These are phyloP conservation scores for Straminergon stramineum DNA, from an alignment of 225 moss, liverwort and hornwort species.

Conservation along the genomic window DNA sequence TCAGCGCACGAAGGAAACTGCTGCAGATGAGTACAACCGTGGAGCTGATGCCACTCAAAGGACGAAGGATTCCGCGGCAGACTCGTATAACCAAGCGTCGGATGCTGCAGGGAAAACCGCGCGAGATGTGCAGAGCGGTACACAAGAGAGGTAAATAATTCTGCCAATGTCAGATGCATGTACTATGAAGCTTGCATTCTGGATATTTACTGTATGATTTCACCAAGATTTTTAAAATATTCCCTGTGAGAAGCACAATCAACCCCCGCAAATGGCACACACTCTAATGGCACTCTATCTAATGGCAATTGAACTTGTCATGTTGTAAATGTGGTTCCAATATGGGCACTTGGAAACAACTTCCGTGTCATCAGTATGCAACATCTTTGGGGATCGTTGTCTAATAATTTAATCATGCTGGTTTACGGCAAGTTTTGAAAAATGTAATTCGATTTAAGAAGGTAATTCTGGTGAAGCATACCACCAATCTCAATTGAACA, in stretches of 20 bases:
- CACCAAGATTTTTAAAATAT: background rate
- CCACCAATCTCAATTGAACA: background rate
- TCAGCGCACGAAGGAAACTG: constrained; percentile 9
- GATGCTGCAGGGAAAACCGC: background rate
- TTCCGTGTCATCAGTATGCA: background rate
- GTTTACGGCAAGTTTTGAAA: background rate
- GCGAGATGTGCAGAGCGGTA: background rate
- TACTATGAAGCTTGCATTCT: background rate
- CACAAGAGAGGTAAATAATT: background rate
- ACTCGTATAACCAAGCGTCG: background rate
- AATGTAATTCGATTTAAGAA: too few relatives aligned
- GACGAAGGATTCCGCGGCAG: background rate
- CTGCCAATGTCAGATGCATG: background rate
- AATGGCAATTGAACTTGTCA: background rate
- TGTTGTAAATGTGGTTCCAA: too few relatives aligned
- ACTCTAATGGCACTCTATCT: background rate
- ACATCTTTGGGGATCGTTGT: background rate
- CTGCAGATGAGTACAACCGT: constrained; percentile 6
- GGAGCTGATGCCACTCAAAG: constrained; percentile 4
- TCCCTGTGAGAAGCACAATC: background rate
- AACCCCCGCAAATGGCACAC: background rate
- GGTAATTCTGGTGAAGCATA: background rate
- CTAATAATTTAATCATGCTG: background rate
- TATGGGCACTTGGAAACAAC: background rate
- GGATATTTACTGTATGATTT: background rate